A percentile compares a stretch with the other conserved stretches of the same genome.
Evolutionary conservation across 1,284 basidiomycete genomes (phyloP).

Genomic region (Marasmius sp.): DNA sequence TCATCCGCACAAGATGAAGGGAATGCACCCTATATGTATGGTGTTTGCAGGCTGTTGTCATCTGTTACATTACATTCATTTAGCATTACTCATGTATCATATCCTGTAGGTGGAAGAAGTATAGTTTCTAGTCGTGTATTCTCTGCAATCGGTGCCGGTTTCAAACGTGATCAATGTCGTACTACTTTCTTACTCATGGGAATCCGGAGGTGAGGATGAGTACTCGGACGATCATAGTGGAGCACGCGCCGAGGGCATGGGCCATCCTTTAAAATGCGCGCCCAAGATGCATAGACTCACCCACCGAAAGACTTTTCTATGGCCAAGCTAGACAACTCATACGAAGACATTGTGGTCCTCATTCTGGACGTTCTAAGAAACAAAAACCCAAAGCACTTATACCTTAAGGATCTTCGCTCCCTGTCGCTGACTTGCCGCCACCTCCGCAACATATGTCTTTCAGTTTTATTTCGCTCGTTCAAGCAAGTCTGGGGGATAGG

Average conservation of each 20-base stretch:
- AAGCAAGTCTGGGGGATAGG: slow-evolving; percentile 9
- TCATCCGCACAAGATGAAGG: slow-evolving; percentile 75
- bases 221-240: too few species aligned
- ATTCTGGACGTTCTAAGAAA: slow-evolving; percentile 9
- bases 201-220: too few species aligned
- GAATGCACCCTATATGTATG: too few species aligned
- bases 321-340: slow-evolving; percentile 5
- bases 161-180: background rate
- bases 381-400: slow-evolving; percentile 8
- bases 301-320: slow-evolving; percentile 1
- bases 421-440: slow-evolving; percentile 12
- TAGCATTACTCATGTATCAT: slow-evolving; percentile 1
- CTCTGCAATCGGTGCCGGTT: background rate
- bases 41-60: background rate
- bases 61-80: slow-evolving; percentile 4
- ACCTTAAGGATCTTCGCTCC: slow-evolving; percentile 11
- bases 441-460: slow-evolving; percentile 9
- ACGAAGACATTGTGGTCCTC: slow-evolving; percentile 12
- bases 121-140: background rate
- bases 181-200: too few species aligned
- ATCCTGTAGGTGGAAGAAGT: background rate
- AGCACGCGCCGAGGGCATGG: too few species aligned
- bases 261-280: too few species aligned
- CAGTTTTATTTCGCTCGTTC: slow-evolving; percentile 9
- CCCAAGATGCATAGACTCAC: background rate